Percentiles rank a stretch among this genome's conserved stretches.
These are phyloP conservation scores for Gnomoniopsis sp. DNA, from an alignment of 2,329 filamentous ascomycete species.

Conservation along the genomic window DNA sequence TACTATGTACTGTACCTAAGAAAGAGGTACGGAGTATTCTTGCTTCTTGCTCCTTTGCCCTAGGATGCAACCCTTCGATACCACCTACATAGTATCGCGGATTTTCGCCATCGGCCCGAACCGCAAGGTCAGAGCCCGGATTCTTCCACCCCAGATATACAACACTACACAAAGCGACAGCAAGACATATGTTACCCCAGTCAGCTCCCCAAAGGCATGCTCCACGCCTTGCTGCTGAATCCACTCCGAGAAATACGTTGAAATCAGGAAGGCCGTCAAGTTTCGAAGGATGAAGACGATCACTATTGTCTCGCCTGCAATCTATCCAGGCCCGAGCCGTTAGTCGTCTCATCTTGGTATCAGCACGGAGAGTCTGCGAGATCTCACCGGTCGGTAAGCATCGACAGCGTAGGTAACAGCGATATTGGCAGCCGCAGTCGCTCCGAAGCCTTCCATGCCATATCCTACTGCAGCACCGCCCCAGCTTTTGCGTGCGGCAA, in stretches of 20 bases:
- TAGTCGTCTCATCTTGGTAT: background rate
- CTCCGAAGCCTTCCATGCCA: slow-evolving; percentile 28
- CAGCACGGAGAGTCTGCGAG: background rate
- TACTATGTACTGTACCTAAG: too few relatives aligned
- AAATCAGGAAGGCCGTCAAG: slow-evolving; percentile 25
- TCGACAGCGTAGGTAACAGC: slow-evolving; percentile 27
- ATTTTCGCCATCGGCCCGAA: slow-evolving; percentile 5
- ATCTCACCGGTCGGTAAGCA: slow-evolving; percentile 20
- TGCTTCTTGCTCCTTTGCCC: background rate
- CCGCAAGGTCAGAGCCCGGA: background rate
- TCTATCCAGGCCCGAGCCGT: background rate
- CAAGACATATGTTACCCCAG: slow-evolving; percentile 5
- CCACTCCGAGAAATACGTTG: slow-evolving; percentile 26
- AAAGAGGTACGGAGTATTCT: background rate
- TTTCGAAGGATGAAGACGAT: slow-evolving; percentile 28
- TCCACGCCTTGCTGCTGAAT: slow-evolving; percentile 19
- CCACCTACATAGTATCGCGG: too few relatives aligned
- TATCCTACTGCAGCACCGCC: slow-evolving; percentile 19
- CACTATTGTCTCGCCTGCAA: slow-evolving; percentile 27
- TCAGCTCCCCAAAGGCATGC: slow-evolving; percentile 25
- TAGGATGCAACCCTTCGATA: background rate
- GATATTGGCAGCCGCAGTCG: slow-evolving; percentile 26
- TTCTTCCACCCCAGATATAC: background rate
- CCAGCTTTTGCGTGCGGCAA: slow-evolving; percentile 17
- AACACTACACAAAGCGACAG: slow-evolving; percentile 2